These are phyloP conservation scores for Cystobasidium onofrii DNA, from an alignment of 768 basidiomycete species.

Conservation along the genomic window DNA sequence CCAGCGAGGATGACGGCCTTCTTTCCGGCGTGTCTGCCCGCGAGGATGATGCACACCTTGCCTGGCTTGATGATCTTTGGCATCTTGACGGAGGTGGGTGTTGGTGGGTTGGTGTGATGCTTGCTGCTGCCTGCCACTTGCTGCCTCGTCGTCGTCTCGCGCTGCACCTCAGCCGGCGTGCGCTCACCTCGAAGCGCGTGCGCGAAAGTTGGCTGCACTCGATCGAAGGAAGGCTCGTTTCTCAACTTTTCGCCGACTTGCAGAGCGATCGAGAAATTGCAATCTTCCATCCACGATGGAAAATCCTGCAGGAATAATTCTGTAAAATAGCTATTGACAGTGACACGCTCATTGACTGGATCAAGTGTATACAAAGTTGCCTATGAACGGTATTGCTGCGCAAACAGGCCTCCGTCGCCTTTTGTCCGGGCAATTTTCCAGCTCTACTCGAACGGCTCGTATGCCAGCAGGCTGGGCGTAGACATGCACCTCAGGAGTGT, in stretches of 20 bases:
- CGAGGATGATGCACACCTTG: conserved; percentile 94
- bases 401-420: too few relatives aligned
- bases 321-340: too few relatives aligned
- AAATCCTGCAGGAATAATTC: not conserved
- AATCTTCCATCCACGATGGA: not conserved
- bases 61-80: conserved; percentile 76
- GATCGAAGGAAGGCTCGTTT: conserved; percentile 9
- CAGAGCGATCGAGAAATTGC: not conserved
- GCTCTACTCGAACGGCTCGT: too few relatives aligned
- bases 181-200: not conserved
- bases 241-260: not conserved
- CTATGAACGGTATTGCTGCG: too few relatives aligned
- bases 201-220: not conserved
- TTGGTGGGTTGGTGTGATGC: not conserved
- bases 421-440: too few relatives aligned
- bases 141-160: not conserved
- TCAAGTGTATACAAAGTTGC: too few relatives aligned
- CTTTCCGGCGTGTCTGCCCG: conserved; percentile 97
- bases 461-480: too few relatives aligned
- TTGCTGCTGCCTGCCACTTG: too few relatives aligned
- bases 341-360: too few relatives aligned
- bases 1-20: conserved; percentile 97
- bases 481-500: too few relatives aligned
- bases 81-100: conserved; percentile 15
- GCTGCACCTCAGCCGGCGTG: not conserved